Percentiles rank a stretch among this genome's conserved stretches.
Evolutionary conservation across 2,329 filamentous ascomycete species (phyloP).

Genomic region (Elsinoe batatas): DNA sequence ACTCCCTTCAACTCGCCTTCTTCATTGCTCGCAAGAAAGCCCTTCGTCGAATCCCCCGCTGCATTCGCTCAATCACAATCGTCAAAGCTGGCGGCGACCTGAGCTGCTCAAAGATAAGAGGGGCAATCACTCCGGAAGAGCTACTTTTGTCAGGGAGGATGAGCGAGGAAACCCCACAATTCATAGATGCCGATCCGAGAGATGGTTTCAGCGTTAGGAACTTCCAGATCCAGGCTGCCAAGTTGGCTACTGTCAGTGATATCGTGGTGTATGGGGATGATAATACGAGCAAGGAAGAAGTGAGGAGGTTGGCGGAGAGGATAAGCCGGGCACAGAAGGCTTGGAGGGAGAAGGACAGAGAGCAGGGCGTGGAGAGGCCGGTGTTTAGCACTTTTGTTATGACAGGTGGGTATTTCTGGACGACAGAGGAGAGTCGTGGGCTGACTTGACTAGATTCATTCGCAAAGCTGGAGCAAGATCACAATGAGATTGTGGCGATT

Average conservation of each 20-base stretch:
- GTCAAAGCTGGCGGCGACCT: constrained; percentile 85
- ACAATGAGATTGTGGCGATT: constrained; percentile 63
- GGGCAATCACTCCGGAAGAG: constrained; percentile 74
- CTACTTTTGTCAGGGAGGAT: constrained; percentile 48
- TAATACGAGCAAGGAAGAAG: constrained; percentile 47
- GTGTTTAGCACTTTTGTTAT: constrained; percentile 78
- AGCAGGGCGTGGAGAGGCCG: constrained; percentile 31
- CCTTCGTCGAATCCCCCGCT: constrained; percentile 61
- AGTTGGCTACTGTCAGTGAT: constrained; percentile 78
- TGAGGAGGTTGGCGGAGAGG: constrained; percentile 53
- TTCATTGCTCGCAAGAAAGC: constrained; percentile 68
- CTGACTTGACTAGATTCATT: constrained; percentile 43
- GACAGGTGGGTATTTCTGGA: constrained; percentile 38
- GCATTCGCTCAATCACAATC: constrained; percentile 69
- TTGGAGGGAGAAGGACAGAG: constrained; percentile 51
- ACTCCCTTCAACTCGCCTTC: constrained; percentile 81
- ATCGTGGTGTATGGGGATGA: constrained; percentile 85
- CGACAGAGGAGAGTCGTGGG: constrained; percentile 17
- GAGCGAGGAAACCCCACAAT: constrained; percentile 46
- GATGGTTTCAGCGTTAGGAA: constrained; percentile 94
- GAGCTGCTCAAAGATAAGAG: constrained; percentile 65
- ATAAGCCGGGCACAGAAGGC: constrained; percentile 67
- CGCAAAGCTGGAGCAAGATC: constrained; percentile 57
- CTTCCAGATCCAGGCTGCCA: constrained; percentile 91
- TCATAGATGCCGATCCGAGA: constrained; percentile 73